Percentiles rank a stretch among this genome's conserved stretches.
phyloP scores from a whole-genome alignment of 2,329 filamentous ascomycete genomes.

The Verticillium tricorpus region DNA sequence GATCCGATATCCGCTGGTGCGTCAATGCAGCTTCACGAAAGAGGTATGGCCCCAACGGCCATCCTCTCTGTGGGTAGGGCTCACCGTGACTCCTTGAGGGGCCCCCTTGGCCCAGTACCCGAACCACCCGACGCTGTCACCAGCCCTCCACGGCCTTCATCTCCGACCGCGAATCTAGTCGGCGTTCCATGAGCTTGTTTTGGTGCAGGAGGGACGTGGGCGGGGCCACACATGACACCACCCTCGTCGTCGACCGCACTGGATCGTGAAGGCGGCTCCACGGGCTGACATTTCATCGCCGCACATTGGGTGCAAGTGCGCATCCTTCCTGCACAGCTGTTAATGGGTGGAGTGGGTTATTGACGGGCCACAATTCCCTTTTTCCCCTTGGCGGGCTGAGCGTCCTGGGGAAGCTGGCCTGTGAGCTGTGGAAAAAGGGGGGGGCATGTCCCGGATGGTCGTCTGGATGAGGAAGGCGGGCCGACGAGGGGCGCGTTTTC shows the following conservation, averaged over 20 bases:
- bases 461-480: not conserved
- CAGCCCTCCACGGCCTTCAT: not conserved
- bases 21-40: not conserved
- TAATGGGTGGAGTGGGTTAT: not conserved
- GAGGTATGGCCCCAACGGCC: not conserved
- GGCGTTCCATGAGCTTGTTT: not conserved
- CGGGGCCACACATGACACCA: not conserved
- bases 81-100: not conserved
- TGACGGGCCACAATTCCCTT: not conserved
- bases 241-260: not conserved
- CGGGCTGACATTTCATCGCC: not conserved
- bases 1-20: not conserved
- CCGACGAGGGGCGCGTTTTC: not conserved
- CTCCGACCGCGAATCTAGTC: not conserved
- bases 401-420: not conserved
- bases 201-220: not conserved
- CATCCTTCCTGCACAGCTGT: not conserved
- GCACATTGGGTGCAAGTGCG: not conserved
- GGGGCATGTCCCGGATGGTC: not conserved
- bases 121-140: not conserved
- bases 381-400: not conserved
- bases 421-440: not conserved
- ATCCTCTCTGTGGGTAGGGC: not conserved
- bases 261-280: not conserved
- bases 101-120: not conserved